Evolutionary conservation across 2,329 filamentous ascomycete species (phyloP).

Genomic region (Talaromyces amestolkiae): DNA sequence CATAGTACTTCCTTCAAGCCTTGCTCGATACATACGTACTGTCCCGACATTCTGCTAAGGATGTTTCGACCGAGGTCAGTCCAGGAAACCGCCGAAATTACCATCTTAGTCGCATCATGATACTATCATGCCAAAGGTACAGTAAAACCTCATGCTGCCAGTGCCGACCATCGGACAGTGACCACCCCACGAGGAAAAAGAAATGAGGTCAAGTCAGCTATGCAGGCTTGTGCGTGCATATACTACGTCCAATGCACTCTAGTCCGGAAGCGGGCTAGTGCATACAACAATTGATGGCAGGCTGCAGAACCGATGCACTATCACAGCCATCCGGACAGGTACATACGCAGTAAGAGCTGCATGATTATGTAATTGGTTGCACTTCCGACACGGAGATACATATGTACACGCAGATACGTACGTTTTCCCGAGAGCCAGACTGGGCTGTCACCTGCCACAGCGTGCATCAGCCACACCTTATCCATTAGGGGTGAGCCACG

Average conservation of each 20-base stretch:
- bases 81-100: neutral
- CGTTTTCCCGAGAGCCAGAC: neutral
- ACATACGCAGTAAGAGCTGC: neutral
- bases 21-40: too few relatives aligned
- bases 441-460: neutral
- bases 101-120: neutral
- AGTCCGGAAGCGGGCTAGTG: neutral
- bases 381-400: neutral
- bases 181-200: neutral
- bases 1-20: too few relatives aligned
- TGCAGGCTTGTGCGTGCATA: conserved; percentile 1
- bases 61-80: neutral
- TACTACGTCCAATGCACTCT: neutral
- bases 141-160: neutral
- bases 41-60: too few relatives aligned
- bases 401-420: neutral
- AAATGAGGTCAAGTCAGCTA: neutral
- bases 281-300: neutral
- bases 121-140: neutral
- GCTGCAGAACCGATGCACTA: neutral
- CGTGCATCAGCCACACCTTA: neutral
- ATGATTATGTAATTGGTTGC: neutral
- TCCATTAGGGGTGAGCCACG: neutral
- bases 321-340: neutral
- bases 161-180: neutral